These are phyloP conservation scores for Rhizopogon roseolus DNA, from an alignment of 768 basidiomycete species.

Conservation along the genomic window DNA sequence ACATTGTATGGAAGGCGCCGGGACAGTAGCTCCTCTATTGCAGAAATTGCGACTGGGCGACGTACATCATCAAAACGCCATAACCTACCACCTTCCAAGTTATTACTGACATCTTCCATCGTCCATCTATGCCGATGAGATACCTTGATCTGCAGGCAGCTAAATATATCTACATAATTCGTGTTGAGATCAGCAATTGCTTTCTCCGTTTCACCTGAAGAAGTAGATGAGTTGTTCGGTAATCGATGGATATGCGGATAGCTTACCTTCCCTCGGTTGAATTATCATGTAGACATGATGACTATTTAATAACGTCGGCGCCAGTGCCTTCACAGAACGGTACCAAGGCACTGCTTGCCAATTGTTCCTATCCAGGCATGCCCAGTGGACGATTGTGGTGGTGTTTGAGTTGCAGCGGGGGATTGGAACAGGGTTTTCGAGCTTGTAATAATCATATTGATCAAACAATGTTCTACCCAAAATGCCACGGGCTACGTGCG, in stretches of 20 bases:
- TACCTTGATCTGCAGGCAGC: neutral
- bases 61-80: no score
- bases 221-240: neutral
- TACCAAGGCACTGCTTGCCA: neutral
- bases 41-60: no score
- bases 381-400: neutral
- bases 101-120: neutral
- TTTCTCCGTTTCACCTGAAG: neutral
- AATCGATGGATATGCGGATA: neutral
- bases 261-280: neutral
- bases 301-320: neutral
- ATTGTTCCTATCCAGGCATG: neutral
- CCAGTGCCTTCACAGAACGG: neutral
- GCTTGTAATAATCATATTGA: no score
- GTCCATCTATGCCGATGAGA: neutral
- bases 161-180: neutral
- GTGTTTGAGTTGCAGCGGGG: neutral
- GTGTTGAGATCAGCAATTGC: neutral
- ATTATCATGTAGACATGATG: neutral
- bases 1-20: no score
- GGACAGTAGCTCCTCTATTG: no score
- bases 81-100: neutral
- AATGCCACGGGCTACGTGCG: no score
- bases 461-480: no score
- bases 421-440: no score